Evolutionary conservation across 495 filamentous ascomycete species (phyloP).

Genomic region (Neurospora sp.): DNA sequence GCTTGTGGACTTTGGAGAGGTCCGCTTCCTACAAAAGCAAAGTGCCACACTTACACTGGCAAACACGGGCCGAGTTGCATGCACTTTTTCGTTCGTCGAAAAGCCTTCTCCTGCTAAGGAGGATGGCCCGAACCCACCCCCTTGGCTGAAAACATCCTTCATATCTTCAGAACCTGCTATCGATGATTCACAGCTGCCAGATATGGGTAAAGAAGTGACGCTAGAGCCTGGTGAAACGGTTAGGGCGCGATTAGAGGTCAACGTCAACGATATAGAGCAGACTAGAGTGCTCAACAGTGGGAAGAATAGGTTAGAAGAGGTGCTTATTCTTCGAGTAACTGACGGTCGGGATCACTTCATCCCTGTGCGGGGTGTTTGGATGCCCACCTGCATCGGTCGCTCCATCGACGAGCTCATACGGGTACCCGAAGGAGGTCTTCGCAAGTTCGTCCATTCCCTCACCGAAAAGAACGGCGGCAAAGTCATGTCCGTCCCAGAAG

Average conservation of each 20-base stretch:
- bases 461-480: constrained; percentile 11
- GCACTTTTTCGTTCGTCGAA: constrained; percentile 65
- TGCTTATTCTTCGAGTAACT: constrained; percentile 78
- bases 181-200: constrained; percentile 29
- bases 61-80: constrained; percentile 74
- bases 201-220: constrained; percentile 40
- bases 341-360: constrained; percentile 89
- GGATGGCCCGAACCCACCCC: constrained; percentile 30
- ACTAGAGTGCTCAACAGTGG: constrained; percentile 64
- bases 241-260: constrained; percentile 53
- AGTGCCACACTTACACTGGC: constrained; percentile 67
- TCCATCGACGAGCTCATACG: constrained; percentile 74
- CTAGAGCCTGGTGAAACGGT: constrained; percentile 77
- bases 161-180: constrained; percentile 30
- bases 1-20: constrained; percentile 64
- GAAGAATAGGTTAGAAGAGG: constrained; percentile 59
- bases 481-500: constrained; percentile 30
- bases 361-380: constrained; percentile 65
- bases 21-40: constrained; percentile 56
- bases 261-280: constrained; percentile 51
- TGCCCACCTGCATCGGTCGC: constrained; percentile 71
- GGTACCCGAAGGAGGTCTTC: constrained; percentile 68
- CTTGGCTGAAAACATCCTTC: constrained; percentile 62
- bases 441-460: constrained; percentile 29
- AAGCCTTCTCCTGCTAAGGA: constrained; percentile 44